Evolutionary conservation across 345 rosid genomes (phyloP), one percentile per base, ranked within the genome.

Genomic region (Combretum micranthum): DNA sequence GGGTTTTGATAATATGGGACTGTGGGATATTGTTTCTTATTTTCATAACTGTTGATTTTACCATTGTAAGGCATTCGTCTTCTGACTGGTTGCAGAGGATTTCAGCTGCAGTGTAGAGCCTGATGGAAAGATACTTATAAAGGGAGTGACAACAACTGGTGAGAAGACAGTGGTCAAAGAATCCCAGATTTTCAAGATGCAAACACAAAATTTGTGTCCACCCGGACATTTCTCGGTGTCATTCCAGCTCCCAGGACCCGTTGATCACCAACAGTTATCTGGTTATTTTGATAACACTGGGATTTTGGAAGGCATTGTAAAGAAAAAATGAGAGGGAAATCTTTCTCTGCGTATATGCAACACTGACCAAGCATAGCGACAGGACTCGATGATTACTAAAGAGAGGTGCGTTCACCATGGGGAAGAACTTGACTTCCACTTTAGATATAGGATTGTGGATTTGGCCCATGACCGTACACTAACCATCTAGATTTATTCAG

Each of bases 181-280:
- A 66, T 78, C 77, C 43, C 80, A 67, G 68, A 56, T 83, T 59
- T 92, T 88, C 50, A 72, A 65, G 68, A 88, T 86, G 96, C 73
- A 69, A 47, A 60, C 93, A 0, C 95, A 75, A 52, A 88, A 91
- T 57, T 70, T 88, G 9, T 69, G 82, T 69, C 90, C 88, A 7
- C 84, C 93, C 0, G 96, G 98, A 20, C 80, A 63, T 53, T 92
- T 91, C 71, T 68, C 93, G 0, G 59, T 86, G 61, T 63, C 80
- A 13, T 83, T 86, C 63, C 74, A 70, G 62, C 90, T 91, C 14
- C 92, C 95, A 5, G 95, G 98, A 61, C 95, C 95, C 8, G 92
- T 88, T 63, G 64, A 80, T 61, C 64, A 55, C 49, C 78, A 69
- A 26, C 76, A 73, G 42, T 75, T 83, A 54, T 47, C 61, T 1